Evolutionary conservation across 2,329 filamentous ascomycete genomes (phyloP), one percentile per base, ranked within the genome.

Genomic region (Fusarium sp.): DNA sequence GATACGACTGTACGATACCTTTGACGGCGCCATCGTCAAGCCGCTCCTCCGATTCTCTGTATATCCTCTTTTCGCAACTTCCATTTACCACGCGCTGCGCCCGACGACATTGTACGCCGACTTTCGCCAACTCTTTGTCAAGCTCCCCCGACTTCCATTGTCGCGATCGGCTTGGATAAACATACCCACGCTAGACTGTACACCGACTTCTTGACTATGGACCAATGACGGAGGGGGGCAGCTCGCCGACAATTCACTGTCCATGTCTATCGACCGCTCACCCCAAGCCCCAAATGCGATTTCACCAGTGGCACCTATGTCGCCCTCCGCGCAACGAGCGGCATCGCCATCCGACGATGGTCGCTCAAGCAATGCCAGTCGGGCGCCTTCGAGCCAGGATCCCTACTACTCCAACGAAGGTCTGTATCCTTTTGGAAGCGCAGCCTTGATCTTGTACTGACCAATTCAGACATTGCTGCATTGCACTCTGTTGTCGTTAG

Each of bases 401-500:
- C 77, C 83, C 16, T 88, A 87, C 77, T 91, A 93, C 77, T 89
- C 89, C 64, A 91, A 92, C 76, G 84, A 91, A 84, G 91, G 91
- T 91, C 33, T 62, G 77, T 71, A 59, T 66, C 6, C 56, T 59
- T 27, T 45, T 52, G 38, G 16, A 38, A 27, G 25, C 35, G 13
- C 13, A 40, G 2, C 22, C 40, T 10, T 58, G 36, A 29, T 22
- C 50, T 65, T 25, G 27, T 35, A 31, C 68, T 79, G 40, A 79
- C 66, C 20, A n/a, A n/a, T 33, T 6, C 40, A 95, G 95, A 97
- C 85, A 93, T 98, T 81, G 88, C 90, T 71, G 88, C 95, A 71
- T 87, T 98, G 67, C 93, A 95, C 82, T 88, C 93, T 68, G 94
- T 98, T 78, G 91, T 97, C 78, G 86, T 87, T 70, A 88, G 89